phyloP scores from a whole-genome alignment of 2,329 filamentous ascomycete species.

The Aspergillus sp. region DNA sequence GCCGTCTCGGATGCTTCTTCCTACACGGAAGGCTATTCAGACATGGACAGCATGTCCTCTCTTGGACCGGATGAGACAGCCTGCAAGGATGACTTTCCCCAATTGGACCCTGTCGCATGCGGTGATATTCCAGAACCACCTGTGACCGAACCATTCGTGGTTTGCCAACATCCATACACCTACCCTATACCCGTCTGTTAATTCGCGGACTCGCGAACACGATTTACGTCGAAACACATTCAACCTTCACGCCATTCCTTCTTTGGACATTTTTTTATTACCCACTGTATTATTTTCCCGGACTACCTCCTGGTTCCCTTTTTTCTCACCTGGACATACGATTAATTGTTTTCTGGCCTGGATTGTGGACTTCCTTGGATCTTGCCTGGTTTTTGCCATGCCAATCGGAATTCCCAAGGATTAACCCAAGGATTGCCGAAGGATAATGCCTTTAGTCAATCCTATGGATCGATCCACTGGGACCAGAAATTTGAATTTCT shows the following conservation, averaged over 20 bases:
- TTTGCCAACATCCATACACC: constrained; percentile 26
- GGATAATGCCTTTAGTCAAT: not conserved
- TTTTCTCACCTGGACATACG: constrained; percentile 19
- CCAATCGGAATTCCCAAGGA: constrained; percentile 3
- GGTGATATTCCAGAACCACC: constrained; percentile 29
- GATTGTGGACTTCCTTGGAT: constrained; percentile 12
- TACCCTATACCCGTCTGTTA: constrained; percentile 31
- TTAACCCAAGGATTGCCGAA: not conserved
- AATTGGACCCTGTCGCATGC: constrained; percentile 27
- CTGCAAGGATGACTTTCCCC: constrained; percentile 31
- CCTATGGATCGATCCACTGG: not conserved
- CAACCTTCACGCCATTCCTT: constrained; percentile 9
- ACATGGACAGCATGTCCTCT: constrained; percentile 37
- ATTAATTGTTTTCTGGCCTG: constrained; percentile 17
- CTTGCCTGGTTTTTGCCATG: not conserved
- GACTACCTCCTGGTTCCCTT: constrained; percentile 11
- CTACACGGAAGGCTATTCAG: constrained; percentile 39
- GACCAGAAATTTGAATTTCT: not conserved
- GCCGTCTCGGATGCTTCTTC: constrained; percentile 42
- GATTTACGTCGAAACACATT: constrained; percentile 10
- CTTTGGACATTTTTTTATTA: constrained; percentile 14
- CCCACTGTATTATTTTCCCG: constrained; percentile 20
- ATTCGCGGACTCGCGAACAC: constrained; percentile 5
- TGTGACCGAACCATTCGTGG: constrained; percentile 21
- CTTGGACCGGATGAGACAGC: constrained; percentile 32